phyloP scores from a whole-genome alignment of 2,329 filamentous ascomycete genomes.

The Microdochium trichocladiopsis region DNA sequence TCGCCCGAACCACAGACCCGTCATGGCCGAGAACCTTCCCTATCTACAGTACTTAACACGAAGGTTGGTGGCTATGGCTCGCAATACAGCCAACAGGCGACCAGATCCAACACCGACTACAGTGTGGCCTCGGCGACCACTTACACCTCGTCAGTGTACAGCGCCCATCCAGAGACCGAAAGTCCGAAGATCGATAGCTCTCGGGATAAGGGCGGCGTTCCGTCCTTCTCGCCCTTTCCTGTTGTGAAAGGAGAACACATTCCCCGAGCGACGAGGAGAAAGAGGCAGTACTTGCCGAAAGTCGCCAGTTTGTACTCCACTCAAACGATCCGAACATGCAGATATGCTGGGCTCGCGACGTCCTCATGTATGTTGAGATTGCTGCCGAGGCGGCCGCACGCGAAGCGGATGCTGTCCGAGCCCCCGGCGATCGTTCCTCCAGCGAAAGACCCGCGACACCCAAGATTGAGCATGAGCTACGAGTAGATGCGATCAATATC shows the following conservation, averaged over 20 bases:
- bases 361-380: conserved; percentile 81
- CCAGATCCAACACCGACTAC: conserved; percentile 13
- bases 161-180: conserved; percentile 6
- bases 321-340: conserved; percentile 96
- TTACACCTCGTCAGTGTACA: conserved; percentile 27
- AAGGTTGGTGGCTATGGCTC: conserved; percentile 16
- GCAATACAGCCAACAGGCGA: conserved; percentile 13
- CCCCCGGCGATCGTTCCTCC: conserved; percentile 26
- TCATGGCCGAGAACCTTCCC: conserved; percentile 35
- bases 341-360: conserved; percentile 92
- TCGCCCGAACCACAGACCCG: conserved; percentile 15
- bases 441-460: conserved; percentile 64
- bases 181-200: conserved; percentile 27
- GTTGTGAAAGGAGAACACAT: conserved; percentile 82
- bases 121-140: conserved; percentile 19
- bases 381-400: conserved; percentile 70
- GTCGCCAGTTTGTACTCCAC: conserved; percentile 75
- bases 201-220: conserved; percentile 45
- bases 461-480: conserved; percentile 80
- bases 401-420: conserved; percentile 36
- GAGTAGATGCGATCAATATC: conserved; percentile 84
- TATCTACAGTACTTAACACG: conserved; percentile 29
- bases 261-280: conserved; percentile 92
- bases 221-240: conserved; percentile 88
- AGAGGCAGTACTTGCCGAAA: conserved; percentile 81